Evolutionary conservation across 2,329 filamentous ascomycete species (phyloP).

Genomic region (Mycocentrospora acerina): DNA sequence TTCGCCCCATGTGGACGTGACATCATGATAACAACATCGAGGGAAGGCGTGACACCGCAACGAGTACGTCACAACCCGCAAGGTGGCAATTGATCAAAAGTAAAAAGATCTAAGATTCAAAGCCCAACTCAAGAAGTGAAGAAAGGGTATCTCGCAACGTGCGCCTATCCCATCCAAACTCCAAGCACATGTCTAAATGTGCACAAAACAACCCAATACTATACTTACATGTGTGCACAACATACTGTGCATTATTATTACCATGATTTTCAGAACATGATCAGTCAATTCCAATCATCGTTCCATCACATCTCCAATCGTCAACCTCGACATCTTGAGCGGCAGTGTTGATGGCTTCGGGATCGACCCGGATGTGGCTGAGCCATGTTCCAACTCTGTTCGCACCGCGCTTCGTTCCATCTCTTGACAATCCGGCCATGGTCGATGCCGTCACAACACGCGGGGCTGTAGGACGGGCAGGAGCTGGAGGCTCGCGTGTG

Average conservation of each 20-base stretch:
- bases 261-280: slow-evolving; percentile 4
- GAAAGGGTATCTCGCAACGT: too few relatives aligned
- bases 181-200: too few relatives aligned
- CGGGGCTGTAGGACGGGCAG: slow-evolving; percentile 10
- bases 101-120: too few relatives aligned
- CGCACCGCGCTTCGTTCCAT: slow-evolving; percentile 37
- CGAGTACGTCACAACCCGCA: too few relatives aligned
- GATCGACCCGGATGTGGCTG: slow-evolving; percentile 38
- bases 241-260: too few relatives aligned
- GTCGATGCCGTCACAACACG: slow-evolving; percentile 25
- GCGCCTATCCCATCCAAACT: too few relatives aligned
- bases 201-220: too few relatives aligned
- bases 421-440: slow-evolving; percentile 42
- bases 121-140: too few relatives aligned
- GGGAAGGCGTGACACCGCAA: not conserved
- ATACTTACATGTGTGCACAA: too few relatives aligned
- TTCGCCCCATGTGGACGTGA: not conserved
- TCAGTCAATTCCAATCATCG: slow-evolving; percentile 39
- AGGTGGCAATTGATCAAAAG: too few relatives aligned
- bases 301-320: slow-evolving; percentile 38
- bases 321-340: slow-evolving; percentile 37
- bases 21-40: slow-evolving; percentile 4
- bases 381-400: slow-evolving; percentile 44
- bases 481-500: slow-evolving; percentile 16
- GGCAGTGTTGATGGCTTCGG: slow-evolving; percentile 38